Evolutionary conservation across 768 basidiomycete genomes (phyloP).

Genomic region (Hygrophorus pudorinus): DNA sequence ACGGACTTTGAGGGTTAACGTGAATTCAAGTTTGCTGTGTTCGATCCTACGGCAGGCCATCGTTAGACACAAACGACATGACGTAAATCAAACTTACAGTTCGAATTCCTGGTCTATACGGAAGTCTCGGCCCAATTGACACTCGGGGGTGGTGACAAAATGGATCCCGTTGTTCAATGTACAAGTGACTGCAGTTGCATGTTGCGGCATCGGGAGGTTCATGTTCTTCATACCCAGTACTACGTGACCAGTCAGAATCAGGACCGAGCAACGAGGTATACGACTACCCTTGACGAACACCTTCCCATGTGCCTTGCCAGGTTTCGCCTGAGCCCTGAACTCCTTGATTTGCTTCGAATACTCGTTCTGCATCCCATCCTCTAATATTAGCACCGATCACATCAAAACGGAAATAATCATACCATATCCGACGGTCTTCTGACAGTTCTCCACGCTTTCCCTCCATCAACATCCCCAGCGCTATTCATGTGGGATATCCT

Average conservation of each 20-base stretch:
- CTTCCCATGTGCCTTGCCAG: conserved; percentile 79
- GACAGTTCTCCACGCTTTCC: conserved; percentile 80
- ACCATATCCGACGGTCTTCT: conserved; percentile 94
- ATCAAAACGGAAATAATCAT: conserved; percentile 13
- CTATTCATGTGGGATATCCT: conserved; percentile 59
- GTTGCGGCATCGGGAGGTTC: conserved; percentile 67
- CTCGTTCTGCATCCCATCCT: conserved; percentile 55
- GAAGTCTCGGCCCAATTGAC: conserved; percentile 44
- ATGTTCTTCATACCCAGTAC: conserved; percentile 71
- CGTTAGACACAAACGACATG: neutral
- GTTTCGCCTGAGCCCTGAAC: conserved; percentile 64
- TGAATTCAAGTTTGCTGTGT: conserved; percentile 92
- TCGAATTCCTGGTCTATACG: conserved; percentile 86
- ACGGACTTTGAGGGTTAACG: conserved; percentile 78
- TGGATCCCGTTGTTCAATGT: conserved; percentile 96
- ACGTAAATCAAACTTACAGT: conserved; percentile 41
- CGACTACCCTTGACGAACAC: conserved; percentile 84
- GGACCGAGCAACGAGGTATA: neutral
- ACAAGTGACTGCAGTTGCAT: conserved; percentile 68
- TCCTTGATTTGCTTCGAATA: conserved; percentile 86
- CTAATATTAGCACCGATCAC: too few relatives aligned
- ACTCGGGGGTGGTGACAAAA: conserved; percentile 85
- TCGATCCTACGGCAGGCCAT: conserved; percentile 50
- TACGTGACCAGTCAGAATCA: conserved; percentile 20
- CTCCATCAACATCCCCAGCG: conserved; percentile 75